phyloP scores from a whole-genome alignment of 768 basidiomycete genomes.

The Mycena maculata region DNA sequence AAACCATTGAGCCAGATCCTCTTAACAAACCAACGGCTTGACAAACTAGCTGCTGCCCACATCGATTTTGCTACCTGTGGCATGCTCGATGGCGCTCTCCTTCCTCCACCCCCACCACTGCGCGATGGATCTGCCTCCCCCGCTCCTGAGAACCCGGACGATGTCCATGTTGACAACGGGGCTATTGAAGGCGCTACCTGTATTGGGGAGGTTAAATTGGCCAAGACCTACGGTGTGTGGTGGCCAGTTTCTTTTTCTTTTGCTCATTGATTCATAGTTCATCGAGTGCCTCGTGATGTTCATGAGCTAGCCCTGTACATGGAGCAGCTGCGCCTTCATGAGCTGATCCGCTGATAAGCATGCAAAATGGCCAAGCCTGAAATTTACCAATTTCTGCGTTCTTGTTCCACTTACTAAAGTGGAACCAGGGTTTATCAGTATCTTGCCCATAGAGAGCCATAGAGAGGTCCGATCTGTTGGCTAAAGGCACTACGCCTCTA shows the following conservation, averaged over 20 bases:
- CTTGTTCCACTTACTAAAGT: too few relatives aligned
- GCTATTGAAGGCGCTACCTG: constrained; percentile 10
- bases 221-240: constrained; percentile 13
- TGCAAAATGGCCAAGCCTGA: too few relatives aligned
- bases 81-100: constrained; percentile 18
- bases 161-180: constrained; percentile 13
- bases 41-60: constrained; percentile 20
- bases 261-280: background rate
- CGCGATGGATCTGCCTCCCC: background rate
- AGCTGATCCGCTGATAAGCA: too few relatives aligned
- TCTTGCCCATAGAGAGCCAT: too few relatives aligned
- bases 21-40: constrained; percentile 20
- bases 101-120: constrained; percentile 8
- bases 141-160: background rate
- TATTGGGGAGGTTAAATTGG: constrained; percentile 20
- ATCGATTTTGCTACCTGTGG: constrained; percentile 23
- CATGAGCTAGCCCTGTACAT: constrained; percentile 4
- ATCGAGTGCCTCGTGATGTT: constrained; percentile 6
- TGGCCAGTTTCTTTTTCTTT: background rate
- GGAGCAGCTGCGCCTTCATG: too few relatives aligned
- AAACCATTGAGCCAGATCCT: constrained; percentile 25
- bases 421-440: too few relatives aligned
- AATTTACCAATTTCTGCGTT: too few relatives aligned
- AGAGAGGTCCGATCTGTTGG: too few relatives aligned
- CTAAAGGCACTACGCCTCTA: too few relatives aligned